These are phyloP conservation scores for Biscutella laevigata DNA, from an alignment of 441 rosid species.

Conservation along the genomic window DNA sequence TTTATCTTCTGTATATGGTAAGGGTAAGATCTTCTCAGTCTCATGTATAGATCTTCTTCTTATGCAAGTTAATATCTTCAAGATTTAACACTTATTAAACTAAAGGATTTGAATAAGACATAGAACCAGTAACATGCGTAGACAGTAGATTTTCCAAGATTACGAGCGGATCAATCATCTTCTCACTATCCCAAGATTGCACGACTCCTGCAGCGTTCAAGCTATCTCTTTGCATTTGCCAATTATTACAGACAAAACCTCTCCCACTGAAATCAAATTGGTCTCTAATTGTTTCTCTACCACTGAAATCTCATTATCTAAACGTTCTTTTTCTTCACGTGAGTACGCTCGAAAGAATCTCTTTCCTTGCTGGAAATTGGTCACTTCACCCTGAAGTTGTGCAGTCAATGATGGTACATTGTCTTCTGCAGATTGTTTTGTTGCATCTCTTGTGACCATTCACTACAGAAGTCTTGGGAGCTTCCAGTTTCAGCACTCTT, in stretches of 20 bases:
- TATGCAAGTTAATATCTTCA: too few species aligned
- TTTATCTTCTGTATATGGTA: slow-evolving; percentile 24
- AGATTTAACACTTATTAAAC: too few species aligned
- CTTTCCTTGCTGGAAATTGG: slow-evolving; percentile 18
- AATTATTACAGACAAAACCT: slow-evolving; percentile 34
- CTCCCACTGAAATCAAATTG: too few species aligned
- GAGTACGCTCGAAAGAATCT: slow-evolving; percentile 6
- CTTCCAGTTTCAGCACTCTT: slow-evolving; percentile 26
- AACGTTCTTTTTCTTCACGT: slow-evolving; percentile 1
- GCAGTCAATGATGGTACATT: slow-evolving; percentile 17
- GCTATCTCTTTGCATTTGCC: too few species aligned
- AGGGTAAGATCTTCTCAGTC: too few species aligned
- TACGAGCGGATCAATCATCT: slow-evolving; percentile 7
- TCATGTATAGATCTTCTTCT: too few species aligned
- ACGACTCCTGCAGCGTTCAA: too few species aligned
- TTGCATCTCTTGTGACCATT: too few species aligned
- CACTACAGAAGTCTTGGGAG: not conserved
- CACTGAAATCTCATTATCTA: too few species aligned
- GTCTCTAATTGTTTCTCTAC: slow-evolving; percentile 36
- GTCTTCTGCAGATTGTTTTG: slow-evolving; percentile 23
- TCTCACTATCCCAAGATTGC: slow-evolving; percentile 16
- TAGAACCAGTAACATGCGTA: too few species aligned
- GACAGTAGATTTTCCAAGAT: too few species aligned
- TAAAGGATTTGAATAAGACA: too few species aligned
- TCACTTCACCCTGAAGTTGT: slow-evolving; percentile 24